Evolutionary conservation across 78 protist species (phyloP).

Genomic region (Dictyostelium discoideum): DNA sequence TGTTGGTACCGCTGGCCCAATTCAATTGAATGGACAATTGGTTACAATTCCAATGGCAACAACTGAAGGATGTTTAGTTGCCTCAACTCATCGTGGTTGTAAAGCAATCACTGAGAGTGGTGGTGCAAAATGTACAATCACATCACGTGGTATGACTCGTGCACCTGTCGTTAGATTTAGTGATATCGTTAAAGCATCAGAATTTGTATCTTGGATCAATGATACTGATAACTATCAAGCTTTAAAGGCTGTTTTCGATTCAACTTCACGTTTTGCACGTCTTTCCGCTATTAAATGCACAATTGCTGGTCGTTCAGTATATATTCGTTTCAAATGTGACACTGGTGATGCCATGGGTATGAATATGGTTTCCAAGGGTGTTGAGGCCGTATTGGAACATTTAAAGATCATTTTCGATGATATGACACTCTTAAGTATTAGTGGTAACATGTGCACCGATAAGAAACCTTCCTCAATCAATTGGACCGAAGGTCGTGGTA

Average conservation of each 20-base stretch:
- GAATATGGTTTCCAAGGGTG: conserved; percentile 97
- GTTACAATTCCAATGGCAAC: conserved; percentile 95
- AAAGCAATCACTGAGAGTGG: conserved; percentile 86
- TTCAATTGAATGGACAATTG: conserved; percentile 82
- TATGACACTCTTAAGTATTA: conserved; percentile 76
- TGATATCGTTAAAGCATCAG: conserved; percentile 33
- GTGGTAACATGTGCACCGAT: conserved; percentile 95
- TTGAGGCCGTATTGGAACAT: conserved; percentile 51
- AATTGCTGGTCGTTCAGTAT: conserved; percentile 86
- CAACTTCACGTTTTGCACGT: conserved; percentile 88
- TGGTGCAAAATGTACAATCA: conserved; percentile 72
- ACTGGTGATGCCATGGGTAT: conserved; percentile 99
- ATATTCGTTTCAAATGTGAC: conserved; percentile 86
- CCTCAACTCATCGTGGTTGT: conserved; percentile 92
- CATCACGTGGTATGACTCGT: conserved; percentile 93
- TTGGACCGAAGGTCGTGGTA: conserved; percentile 97
- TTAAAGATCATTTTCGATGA: conserved; percentile 48
- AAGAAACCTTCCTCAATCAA: conserved; percentile 94
- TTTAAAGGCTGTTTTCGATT: conserved; percentile 46
- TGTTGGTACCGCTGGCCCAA: conserved; percentile 94
- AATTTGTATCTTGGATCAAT: conserved; percentile 81
- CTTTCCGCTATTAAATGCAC: not conserved
- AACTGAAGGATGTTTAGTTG: conserved; percentile 95
- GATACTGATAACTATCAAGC: not conserved
- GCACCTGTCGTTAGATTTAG: conserved; percentile 92